A percentile compares a stretch with the other conserved stretches of the same genome.
Conservation (phyloP, 2,329 filamentous ascomycete genomes). For the Parafenestella ontariensis region DNA sequence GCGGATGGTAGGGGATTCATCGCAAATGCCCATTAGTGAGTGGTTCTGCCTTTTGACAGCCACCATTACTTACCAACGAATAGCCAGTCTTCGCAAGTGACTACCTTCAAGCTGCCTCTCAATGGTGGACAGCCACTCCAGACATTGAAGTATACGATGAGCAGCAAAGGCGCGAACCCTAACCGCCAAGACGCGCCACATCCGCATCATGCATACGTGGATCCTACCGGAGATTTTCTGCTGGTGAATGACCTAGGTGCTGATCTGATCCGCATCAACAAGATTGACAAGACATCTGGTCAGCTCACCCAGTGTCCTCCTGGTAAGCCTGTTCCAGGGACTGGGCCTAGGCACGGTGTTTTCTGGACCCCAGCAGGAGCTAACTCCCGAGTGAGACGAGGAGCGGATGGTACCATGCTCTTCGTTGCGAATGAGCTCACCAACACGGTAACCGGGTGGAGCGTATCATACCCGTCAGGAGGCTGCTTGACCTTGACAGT, state of each 20-base stretch:
- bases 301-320: slow-evolving; percentile 56
- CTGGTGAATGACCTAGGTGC: slow-evolving; percentile 63
- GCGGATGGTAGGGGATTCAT: slow-evolving; percentile 39
- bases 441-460: slow-evolving; percentile 42
- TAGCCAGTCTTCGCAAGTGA: slow-evolving; percentile 40
- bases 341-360: slow-evolving; percentile 61
- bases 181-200: slow-evolving; percentile 63
- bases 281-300: slow-evolving; percentile 56
- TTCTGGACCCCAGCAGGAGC: slow-evolving; percentile 54
- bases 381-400: slow-evolving; percentile 26
- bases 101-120: slow-evolving; percentile 47
- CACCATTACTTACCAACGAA: slow-evolving; percentile 1
- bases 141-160: slow-evolving; percentile 39
- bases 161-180: slow-evolving; percentile 52
- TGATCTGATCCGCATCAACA: slow-evolving; percentile 62
- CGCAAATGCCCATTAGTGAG: slow-evolving; percentile 42
- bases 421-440: slow-evolving; percentile 45
- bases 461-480: slow-evolving; percentile 36
- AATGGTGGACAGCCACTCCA: slow-evolving; percentile 35
- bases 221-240: slow-evolving; percentile 59
- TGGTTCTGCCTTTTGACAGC: not conserved
- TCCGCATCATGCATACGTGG: slow-evolving; percentile 60
- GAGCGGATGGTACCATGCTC: slow-evolving; percentile 30
- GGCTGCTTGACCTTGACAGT: slow-evolving; percentile 41
- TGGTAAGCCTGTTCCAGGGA: slow-evolving; percentile 54